These are phyloP conservation scores for Ambrosiella beaveri DNA, from an alignment of 2,329 filamentous ascomycete genomes.

Conservation along the genomic window DNA sequence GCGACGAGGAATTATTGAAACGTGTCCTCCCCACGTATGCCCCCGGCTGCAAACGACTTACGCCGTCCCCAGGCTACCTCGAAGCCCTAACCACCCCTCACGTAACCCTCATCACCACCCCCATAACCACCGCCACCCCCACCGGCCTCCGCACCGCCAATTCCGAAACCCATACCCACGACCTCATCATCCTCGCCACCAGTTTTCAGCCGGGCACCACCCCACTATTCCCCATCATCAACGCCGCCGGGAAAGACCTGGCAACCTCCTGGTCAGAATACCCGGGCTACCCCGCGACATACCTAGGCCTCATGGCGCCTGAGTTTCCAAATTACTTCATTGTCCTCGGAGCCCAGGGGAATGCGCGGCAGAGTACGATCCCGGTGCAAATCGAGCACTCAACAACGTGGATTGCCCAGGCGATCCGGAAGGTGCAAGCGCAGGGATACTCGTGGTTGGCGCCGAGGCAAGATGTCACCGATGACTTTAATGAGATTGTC, in stretches of 20 bases:
- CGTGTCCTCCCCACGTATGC: slow-evolving; percentile 13
- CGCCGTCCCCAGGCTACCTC: slow-evolving; percentile 26
- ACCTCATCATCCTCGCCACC: slow-evolving; percentile 15
- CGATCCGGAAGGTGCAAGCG: not conserved
- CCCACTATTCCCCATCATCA: slow-evolving; percentile 22
- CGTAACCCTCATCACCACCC: slow-evolving; percentile 25
- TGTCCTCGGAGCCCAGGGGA: not conserved
- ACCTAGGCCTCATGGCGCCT: slow-evolving; percentile 29
- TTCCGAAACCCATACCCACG: not conserved
- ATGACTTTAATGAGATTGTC: not conserved
- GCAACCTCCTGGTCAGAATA: slow-evolving; percentile 21
- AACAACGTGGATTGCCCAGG: not conserved
- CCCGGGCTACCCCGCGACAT: slow-evolving; percentile 22
- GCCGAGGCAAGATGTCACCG: not conserved
- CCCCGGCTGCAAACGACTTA: slow-evolving; percentile 26
- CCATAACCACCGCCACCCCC: slow-evolving; percentile 18
- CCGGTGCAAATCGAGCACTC: not conserved
- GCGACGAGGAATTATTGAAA: not conserved
- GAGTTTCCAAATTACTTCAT: slow-evolving; percentile 31
- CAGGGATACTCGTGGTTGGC: not conserved
- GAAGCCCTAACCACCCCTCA: slow-evolving; percentile 27
- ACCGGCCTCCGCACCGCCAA: slow-evolving; percentile 8
- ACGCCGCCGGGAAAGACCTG: slow-evolving; percentile 23
- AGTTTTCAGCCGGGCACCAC: slow-evolving; percentile 14
- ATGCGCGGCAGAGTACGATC: not conserved